Evolutionary conservation across 2,329 filamentous ascomycete genomes (phyloP), one percentile per base, ranked within the genome.

Genomic region (Pseudogymnoascus sp.): DNA sequence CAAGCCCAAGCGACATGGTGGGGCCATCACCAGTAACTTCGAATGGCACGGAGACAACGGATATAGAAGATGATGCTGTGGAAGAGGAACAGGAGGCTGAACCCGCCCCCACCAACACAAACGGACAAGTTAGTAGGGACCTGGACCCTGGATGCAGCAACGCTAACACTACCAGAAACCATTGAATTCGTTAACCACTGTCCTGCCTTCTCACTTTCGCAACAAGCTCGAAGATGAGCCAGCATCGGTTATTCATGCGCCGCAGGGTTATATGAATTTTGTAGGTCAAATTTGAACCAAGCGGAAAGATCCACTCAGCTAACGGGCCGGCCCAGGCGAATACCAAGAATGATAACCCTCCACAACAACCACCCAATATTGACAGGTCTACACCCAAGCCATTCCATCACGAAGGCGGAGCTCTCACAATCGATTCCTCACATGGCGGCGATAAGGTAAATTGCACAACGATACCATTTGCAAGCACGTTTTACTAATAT

Each of bases 161-260:
- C 36, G 38, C 28, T 50, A 33, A 47, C 36, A 60, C 22, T 47
- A 50, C 22, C 58, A 43, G 38, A 43, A 33, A 47, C 39, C 35
- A 60, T 33, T 50, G 16, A 33, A 35, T 20, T 25, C 33, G 16
- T 33, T 86, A 14, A 77, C 76, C 59, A 87, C 85, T 4, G 82
- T 80, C 63, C 69, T 87, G 8, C 75, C 83, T 2, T 82, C 84
- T 41, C 76, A 79, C 63, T 69, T 87, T 72, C 77, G 86, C 71
- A 79, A 81, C 59, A 76, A 77, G 60, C 81, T 82, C 22, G 86
- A 86, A 64, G 90, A 96, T 66, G 90, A 92, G 67, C 87, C 91
- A 22, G 82, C 90, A 60, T 97, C 92, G 1, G 92, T 96, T 60
- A 96, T 97, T 67, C 92, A 96, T 78, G 90, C 90, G 14, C 92